Base-by-base conservation (phyloP, 805 yeast species). In the Teunomyces kruisii region DNA sequence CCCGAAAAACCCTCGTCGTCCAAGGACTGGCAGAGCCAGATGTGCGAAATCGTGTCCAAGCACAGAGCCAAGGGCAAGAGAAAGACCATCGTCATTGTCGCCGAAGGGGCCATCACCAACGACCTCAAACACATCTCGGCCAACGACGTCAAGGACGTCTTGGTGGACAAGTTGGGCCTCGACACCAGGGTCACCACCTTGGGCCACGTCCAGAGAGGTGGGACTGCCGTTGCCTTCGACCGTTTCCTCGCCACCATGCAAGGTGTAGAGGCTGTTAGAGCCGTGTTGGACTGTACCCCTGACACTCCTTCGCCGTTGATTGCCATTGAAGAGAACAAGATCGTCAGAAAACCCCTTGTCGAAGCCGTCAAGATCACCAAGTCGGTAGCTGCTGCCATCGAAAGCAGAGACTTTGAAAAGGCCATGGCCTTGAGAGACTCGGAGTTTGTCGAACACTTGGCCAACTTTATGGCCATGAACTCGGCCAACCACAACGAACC, bases 181-280 rank as follows among this genome's bases (percentile, higher is more conserved):
- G 99, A 94, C 64, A 92, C 98, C 4, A 83, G 98, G 65, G 84
- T 92, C 57, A 94, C 99, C 33, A 88, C 95, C 9, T 75, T 94
- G 56, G 99, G 99, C 44, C 99, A 94, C 65, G 97, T 94, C 44
- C 99, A 94, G 75, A 82, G 99, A 70, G 99, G 99, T 72, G 99
- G 99, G 67, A 81, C 96, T 38, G 97, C 99, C 17, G 97, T 91
- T 44, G 97, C 98, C 2, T 88, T 78, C 57, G 99, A 94, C 66
- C 81, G 99, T 62, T 68, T 86, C 61, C 70, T 94, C 56, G 96
- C 97, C 32, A 92, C 99, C 13, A 66, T 92, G 55, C 99, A 94
- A 74, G 99, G 98, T 68, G 97, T 92, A 33, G 98, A 90, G 58
- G 98, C 99, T 7, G 96, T 94, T 15, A 84, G 86, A 49, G 98